These are phyloP conservation scores for Gloeophyllum trabeum DNA, from an alignment of 768 basidiomycete species.

Conservation along the genomic window DNA sequence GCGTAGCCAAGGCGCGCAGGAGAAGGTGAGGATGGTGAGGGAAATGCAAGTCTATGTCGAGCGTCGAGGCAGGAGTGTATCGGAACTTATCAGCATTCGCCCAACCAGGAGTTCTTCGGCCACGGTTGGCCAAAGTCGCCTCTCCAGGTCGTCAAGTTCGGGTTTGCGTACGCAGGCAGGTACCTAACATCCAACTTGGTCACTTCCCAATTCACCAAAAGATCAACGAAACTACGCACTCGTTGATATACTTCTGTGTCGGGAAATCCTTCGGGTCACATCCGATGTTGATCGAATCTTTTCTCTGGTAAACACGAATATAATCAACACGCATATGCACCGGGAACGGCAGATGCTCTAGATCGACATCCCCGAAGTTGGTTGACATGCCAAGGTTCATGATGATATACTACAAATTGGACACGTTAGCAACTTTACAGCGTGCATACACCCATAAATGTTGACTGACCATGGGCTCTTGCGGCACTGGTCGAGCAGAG, in stretches of 20 bases:
- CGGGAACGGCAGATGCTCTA: constrained; percentile 63
- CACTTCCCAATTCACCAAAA: neutral
- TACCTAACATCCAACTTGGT: constrained; percentile 19
- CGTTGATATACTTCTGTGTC: constrained; percentile 71
- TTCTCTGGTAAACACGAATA: constrained; percentile 83
- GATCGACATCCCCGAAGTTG: constrained; percentile 70
- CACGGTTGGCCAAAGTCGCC: constrained; percentile 51
- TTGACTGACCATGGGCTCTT: constrained; percentile 72
- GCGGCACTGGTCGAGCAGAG: constrained; percentile 54
- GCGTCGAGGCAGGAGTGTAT: too few relatives aligned
- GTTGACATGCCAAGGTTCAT: constrained; percentile 77
- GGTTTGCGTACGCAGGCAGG: constrained; percentile 70
- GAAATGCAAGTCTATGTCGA: too few relatives aligned
- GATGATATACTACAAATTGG: constrained; percentile 56
- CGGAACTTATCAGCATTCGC: constrained; percentile 53
- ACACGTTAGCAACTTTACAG: neutral
- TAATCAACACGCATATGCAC: constrained; percentile 70
- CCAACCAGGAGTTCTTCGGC: constrained; percentile 57
- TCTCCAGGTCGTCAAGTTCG: constrained; percentile 70
- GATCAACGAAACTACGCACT: constrained; percentile 29
- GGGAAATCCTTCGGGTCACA: constrained; percentile 77
- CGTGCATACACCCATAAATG: neutral
- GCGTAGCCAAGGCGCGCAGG: too few relatives aligned
- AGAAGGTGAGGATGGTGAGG: too few relatives aligned
- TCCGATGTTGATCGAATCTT: constrained; percentile 60